These are phyloP conservation scores for Aspergillus novoparasiticus DNA, from an alignment of 2,329 filamentous ascomycete genomes.

Conservation along the genomic window DNA sequence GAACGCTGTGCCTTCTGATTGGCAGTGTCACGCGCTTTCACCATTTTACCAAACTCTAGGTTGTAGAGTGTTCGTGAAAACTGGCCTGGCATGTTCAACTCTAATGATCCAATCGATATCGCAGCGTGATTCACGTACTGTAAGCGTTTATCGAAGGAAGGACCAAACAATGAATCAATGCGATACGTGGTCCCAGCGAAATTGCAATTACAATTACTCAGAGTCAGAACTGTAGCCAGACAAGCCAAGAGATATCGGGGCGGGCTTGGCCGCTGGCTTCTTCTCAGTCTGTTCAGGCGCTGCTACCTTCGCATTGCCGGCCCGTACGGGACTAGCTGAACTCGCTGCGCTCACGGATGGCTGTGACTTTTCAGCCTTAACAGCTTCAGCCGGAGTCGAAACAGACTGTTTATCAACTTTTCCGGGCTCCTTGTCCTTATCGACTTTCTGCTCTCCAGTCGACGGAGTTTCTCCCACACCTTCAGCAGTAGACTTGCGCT, in stretches of 20 bases:
- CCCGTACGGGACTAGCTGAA: neutral
- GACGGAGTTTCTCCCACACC: conserved; percentile 13
- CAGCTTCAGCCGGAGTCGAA: neutral
- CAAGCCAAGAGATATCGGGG: conserved; percentile 35
- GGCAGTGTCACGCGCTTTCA: neutral
- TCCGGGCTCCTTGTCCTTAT: conserved; percentile 1
- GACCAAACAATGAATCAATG: neutral
- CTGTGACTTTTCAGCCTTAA: neutral
- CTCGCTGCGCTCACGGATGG: neutral
- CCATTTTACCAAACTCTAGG: neutral
- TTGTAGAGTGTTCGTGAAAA: neutral
- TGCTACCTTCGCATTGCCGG: neutral
- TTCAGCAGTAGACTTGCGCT: conserved; percentile 42
- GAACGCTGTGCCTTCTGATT: neutral
- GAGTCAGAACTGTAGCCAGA: conserved; percentile 45
- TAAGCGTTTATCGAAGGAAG: neutral
- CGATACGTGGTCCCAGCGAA: neutral
- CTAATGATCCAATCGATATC: neutral
- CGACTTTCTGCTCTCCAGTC: conserved; percentile 12
- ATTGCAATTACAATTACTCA: conserved; percentile 28
- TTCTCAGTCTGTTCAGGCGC: neutral
- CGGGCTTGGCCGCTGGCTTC: conserved; percentile 22
- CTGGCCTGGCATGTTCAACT: neutral
- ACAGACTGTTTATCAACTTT: conserved; percentile 2
- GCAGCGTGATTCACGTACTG: neutral